Base-by-base conservation (phyloP, 371 early-diverging fungal genomes). In the Mucor circinelloides region DNA sequence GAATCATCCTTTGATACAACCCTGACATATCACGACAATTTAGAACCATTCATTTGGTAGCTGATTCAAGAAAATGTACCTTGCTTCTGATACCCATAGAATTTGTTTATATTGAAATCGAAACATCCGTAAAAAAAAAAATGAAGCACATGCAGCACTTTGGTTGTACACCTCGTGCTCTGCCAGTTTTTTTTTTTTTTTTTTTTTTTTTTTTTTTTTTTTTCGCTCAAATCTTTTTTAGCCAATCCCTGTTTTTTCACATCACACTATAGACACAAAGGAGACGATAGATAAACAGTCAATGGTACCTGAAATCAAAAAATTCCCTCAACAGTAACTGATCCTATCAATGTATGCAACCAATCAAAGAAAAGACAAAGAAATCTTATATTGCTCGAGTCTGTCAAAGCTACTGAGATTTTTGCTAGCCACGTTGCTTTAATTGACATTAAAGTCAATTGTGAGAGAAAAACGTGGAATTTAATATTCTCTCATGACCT, bases 71-170 rank as follows among this genome's bases (percentile, higher is more conserved):
- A 30, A 27, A 31, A 17, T 23, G 10, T 17, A 4, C n/a, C 28
- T 55, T 52, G 6, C 31, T 15, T 12, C 30, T 0, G 36, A 8
- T 5, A 3, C 4, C 31, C 17, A 31, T 12, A 30, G 9, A 1
- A 9, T 30, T 30, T 28, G 15, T 15, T 30, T 55, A 2, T 15
- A 55, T 55, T 30, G 31, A 31, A 52, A 25, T 15, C 15, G 27
- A 31, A 30, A 28, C 55, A 28, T 31, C 55, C 31, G 55, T 55
- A n/a, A 30, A n/a, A 55, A 55, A n/a, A 30, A n/a, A 55, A 55
- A 17, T 55, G 55, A 55, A 55, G 55, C 55, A 55, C 55, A 55
- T 55, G 55, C 55, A 31, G 55, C 55, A 55, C 52, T 52, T 21
- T 25, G 52, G 52, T 52, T 52, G 52, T 27, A 52, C 55, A 55